Percentiles rank a stretch among this genome's conserved stretches.
Evolutionary conservation across 768 basidiomycete genomes (phyloP).

Genomic region (Austroboletus festivus): DNA sequence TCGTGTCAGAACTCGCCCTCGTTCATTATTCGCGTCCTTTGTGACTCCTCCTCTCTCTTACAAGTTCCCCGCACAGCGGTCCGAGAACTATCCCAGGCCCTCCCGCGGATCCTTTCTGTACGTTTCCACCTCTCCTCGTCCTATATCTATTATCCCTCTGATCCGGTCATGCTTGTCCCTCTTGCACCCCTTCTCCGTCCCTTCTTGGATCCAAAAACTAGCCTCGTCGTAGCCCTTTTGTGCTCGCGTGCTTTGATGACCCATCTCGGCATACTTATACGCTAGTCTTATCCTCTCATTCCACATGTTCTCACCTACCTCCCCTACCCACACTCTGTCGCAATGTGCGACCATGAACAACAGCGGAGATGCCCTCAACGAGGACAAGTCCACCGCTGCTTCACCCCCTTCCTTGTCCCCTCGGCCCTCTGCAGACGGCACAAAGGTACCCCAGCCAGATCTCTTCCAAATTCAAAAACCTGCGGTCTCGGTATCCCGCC

Average conservation of each 20-base stretch:
- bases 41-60: background rate
- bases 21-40: slow-evolving; percentile 1
- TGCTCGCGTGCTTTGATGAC: slow-evolving; percentile 14
- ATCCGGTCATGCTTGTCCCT: slow-evolving; percentile 17
- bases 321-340: slow-evolving; percentile 28
- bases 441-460: background rate
- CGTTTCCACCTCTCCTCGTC: slow-evolving; percentile 7
- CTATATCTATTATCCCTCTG: slow-evolving; percentile 24
- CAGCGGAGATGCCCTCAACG: slow-evolving; percentile 25
- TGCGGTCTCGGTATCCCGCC: slow-evolving; percentile 26
- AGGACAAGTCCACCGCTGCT: slow-evolving; percentile 20
- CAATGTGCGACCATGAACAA: slow-evolving; percentile 31
- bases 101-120: slow-evolving; percentile 31
- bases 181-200: slow-evolving; percentile 7
- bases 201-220: slow-evolving; percentile 6
- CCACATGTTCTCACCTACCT: slow-evolving; percentile 16
- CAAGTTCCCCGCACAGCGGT: slow-evolving; percentile 29
- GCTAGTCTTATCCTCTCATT: background rate
- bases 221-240: slow-evolving; percentile 8
- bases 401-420: background rate
- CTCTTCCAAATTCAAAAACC: slow-evolving; percentile 15
- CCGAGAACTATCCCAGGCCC: slow-evolving; percentile 27
- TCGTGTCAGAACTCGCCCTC: slow-evolving; percentile 8
- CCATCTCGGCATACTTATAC: slow-evolving; percentile 18
- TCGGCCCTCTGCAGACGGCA: slow-evolving; percentile 1